phyloP scores from a whole-genome alignment of 2,329 filamentous ascomycete species.

The Emergomyces pasteurianus region DNA sequence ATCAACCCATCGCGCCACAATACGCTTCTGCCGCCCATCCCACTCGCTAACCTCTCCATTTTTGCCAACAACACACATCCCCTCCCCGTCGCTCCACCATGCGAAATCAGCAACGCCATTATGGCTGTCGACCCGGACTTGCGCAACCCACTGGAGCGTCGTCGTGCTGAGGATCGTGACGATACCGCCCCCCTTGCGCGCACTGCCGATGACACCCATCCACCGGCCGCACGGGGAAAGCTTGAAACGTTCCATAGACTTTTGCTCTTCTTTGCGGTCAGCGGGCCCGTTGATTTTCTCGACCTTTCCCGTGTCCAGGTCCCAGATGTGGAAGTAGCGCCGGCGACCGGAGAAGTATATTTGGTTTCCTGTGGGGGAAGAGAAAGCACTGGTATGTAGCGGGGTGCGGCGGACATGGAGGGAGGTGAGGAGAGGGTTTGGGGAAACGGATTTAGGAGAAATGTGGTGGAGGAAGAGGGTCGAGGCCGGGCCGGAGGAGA shows the following conservation, averaged over 20 bases:
- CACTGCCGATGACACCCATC: constrained; percentile 69
- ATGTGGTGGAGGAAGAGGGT: constrained; percentile 85
- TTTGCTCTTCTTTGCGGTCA: constrained; percentile 65
- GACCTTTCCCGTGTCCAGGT: constrained; percentile 67
- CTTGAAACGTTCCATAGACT: constrained; percentile 81
- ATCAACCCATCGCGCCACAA: constrained; percentile 76
- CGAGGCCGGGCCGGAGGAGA: constrained; percentile 77
- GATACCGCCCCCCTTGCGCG: constrained; percentile 73
- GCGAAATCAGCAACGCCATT: constrained; percentile 81
- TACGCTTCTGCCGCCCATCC: constrained; percentile 54
- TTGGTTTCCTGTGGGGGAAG: constrained; percentile 57
- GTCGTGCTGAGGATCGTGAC: constrained; percentile 71
- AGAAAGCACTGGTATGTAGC: constrained; percentile 73
- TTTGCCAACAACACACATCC: constrained; percentile 70
- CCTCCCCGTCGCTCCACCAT: constrained; percentile 81
- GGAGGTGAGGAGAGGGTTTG: constrained; percentile 82
- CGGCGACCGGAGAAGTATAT: constrained; percentile 83
- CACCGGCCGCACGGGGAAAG: constrained; percentile 76
- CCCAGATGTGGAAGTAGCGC: constrained; percentile 90
- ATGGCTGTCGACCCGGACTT: constrained; percentile 67
- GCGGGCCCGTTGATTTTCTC: constrained; percentile 67
- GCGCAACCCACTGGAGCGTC: constrained; percentile 77
- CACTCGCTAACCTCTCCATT: constrained; percentile 88
- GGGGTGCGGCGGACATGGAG: constrained; percentile 75
- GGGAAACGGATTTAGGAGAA: constrained; percentile 60